These are phyloP conservation scores for Cercospora janseana DNA, from an alignment of 2,329 filamentous ascomycete species.

Conservation along the genomic window DNA sequence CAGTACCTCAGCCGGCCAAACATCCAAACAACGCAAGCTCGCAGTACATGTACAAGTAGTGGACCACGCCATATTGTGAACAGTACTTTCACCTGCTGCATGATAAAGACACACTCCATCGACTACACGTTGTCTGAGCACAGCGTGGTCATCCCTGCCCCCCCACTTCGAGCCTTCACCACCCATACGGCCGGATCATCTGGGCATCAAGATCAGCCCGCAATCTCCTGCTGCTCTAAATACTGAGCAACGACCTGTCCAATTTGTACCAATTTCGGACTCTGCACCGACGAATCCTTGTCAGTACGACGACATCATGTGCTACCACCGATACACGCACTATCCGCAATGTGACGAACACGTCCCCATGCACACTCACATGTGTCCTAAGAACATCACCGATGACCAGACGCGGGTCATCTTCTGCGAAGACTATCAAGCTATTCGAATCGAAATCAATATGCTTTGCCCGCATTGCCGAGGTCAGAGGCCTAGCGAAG, in stretches of 20 bases:
- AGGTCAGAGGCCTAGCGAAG: no score
- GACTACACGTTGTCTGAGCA: not conserved
- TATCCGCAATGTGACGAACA: constrained; percentile 31
- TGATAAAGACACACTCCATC: not conserved
- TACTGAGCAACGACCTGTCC: not conserved
- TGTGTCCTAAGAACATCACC: constrained; percentile 34
- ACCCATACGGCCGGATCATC: not conserved
- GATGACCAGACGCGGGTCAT: constrained; percentile 33
- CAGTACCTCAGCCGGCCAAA: constrained; percentile 10
- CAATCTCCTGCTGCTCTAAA: not conserved
- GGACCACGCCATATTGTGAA: constrained; percentile 1
- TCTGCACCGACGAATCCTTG: not conserved
- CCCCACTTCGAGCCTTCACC: not conserved
- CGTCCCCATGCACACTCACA: constrained; percentile 35
- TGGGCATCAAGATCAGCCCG: constrained; percentile 1
- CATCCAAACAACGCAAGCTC: constrained; percentile 15
- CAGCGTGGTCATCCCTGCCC: not conserved
- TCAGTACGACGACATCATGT: constrained; percentile 26
- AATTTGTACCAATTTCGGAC: not conserved
- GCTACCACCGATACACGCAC: constrained; percentile 38
- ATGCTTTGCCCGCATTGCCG: constrained; percentile 29
- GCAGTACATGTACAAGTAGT: constrained; percentile 14
- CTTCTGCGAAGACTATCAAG: constrained; percentile 36
- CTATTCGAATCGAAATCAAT: constrained; percentile 21
- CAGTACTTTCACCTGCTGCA: not conserved